Evolutionary conservation across 768 basidiomycete species (phyloP), one percentile per base, ranked within the genome.

Genomic region (Cyathus striatus): DNA sequence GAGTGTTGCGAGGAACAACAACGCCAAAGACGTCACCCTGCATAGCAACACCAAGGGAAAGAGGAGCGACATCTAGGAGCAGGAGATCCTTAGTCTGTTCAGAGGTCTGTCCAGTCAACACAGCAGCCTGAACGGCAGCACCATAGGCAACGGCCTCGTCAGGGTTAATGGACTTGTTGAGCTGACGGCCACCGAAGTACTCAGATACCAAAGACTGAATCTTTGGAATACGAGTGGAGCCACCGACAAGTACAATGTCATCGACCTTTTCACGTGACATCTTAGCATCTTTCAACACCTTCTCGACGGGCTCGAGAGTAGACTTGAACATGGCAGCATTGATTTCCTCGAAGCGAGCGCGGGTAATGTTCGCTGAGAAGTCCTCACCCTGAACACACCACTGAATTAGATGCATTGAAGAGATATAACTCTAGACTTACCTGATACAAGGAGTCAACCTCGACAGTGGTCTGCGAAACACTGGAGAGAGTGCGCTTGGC

Each of bases 111-210:
- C 93, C 93, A 54, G 96, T 96, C 50, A 99, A 90, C 61, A 99
- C 89, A 45, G 96, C 96, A 48, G 96, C 96, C 72, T 99, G 96
- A 59, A 99, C 96, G 55, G 96, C 95, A 55, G 96, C 96, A 75
- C 96, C 96, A 69, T 98, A 97, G 38, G 96, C 96, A 57, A 99
- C 96, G 57, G 96, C 96, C 75, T 99, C 96, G 61, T 99, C 96
- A 50, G 96, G 96, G 81, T 99, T 99, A 75, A 99, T 99, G 46
- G 93, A 96, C 79, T 99, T 99, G 85, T 98, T 98, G 62, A 97
- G 72, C 64, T 94, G 90, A 58, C 95, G 92, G 49, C 92, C 93
- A 66, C 90, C 90, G 65, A 99, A 99, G 80, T 85, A 95, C 65
- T 99, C 96, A 45, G 94, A 97, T 41, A 99, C 96, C 47, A 99